A percentile compares a stretch with the other conserved stretches of the same genome.
Evolutionary conservation across 495 filamentous ascomycete genomes (phyloP).

Genomic region (Cercophora newfieldiana): DNA sequence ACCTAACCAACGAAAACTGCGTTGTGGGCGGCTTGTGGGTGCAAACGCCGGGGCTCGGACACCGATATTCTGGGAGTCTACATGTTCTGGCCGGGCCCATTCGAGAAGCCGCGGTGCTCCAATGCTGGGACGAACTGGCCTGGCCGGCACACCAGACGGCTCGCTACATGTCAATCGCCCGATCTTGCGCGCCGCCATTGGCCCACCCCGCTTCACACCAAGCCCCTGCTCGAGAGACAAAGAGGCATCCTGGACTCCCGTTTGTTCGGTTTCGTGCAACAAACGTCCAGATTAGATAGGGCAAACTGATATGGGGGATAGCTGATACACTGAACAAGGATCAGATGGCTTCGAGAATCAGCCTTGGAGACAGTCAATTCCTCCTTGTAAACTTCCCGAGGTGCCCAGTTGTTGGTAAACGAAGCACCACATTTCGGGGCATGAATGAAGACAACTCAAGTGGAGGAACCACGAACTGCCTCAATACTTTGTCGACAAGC

Average conservation of each 20-base stretch:
- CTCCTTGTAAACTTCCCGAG: too few relatives aligned
- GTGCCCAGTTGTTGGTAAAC: too few relatives aligned
- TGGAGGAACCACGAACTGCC: too few relatives aligned
- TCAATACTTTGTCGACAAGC: too few relatives aligned
- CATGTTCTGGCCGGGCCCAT: constrained; percentile 29
- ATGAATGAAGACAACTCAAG: too few relatives aligned
- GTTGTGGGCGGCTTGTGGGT: neutral
- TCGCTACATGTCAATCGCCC: constrained; percentile 13
- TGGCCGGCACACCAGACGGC: neutral
- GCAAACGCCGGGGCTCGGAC: neutral
- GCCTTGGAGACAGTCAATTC: too few relatives aligned
- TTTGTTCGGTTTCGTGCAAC: neutral
- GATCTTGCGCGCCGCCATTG: neutral
- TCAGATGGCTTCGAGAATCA: too few relatives aligned
- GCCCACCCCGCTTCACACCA: neutral
- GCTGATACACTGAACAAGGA: too few relatives aligned
- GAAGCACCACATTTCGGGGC: too few relatives aligned
- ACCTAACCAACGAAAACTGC: too few relatives aligned
- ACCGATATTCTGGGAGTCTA: neutral
- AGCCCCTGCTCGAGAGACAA: neutral
- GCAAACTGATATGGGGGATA: neutral
- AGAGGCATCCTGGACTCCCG: neutral
- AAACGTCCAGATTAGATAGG: neutral
- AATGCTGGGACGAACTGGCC: neutral
- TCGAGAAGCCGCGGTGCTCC: constrained; percentile 18